A percentile compares a stretch with the other conserved stretches of the same genome.
Conservation (phyloP, 768 basidiomycete species). For the Auricularia auricula-judae region DNA sequence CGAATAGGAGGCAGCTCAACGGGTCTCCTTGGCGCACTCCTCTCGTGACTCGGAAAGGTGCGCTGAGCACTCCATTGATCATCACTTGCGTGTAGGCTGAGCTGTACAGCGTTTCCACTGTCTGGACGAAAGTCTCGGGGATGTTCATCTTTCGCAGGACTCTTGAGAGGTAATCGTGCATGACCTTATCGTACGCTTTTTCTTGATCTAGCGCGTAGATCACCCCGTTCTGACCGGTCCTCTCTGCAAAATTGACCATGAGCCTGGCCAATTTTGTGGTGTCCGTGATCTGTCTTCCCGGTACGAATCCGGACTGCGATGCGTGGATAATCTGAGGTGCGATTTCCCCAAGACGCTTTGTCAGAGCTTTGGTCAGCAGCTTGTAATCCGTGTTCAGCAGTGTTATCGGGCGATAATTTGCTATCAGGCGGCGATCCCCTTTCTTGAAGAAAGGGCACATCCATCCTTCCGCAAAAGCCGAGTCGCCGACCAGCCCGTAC, state of each 20-base stretch:
- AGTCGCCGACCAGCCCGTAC: too few species aligned
- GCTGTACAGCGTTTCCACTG: slow-evolving; percentile 11
- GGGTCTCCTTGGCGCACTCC: slow-evolving; percentile 15
- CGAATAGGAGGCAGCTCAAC: slow-evolving; percentile 12
- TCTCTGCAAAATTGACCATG: slow-evolving; percentile 9
- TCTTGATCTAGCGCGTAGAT: slow-evolving; percentile 11
- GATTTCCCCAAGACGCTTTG: slow-evolving; percentile 1
- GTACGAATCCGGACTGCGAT: slow-evolving; percentile 13
- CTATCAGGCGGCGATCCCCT: too few species aligned
- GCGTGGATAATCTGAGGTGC: slow-evolving; percentile 1
- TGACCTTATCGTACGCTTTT: too few species aligned
- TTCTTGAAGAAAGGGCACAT: too few species aligned
- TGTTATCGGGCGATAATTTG: slow-evolving; percentile 14
- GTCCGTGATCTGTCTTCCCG: slow-evolving; percentile 9
- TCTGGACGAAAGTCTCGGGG: slow-evolving; percentile 11
- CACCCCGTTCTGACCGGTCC: slow-evolving; percentile 7
- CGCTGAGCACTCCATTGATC: slow-evolving; percentile 7
- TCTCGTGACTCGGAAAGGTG: slow-evolving; percentile 5
- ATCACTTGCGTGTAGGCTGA: slow-evolving; percentile 8
- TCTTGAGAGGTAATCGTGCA: slow-evolving; percentile 12
- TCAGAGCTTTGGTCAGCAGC: slow-evolving; percentile 9
- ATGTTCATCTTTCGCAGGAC: slow-evolving; percentile 4
- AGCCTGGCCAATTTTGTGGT: slow-evolving; percentile 5
- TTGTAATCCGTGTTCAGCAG: slow-evolving; percentile 15
- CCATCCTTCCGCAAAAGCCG: too few species aligned